phyloP scores from a whole-genome alignment of 2,329 filamentous ascomycete genomes.

The Colletotrichum filicis region DNA sequence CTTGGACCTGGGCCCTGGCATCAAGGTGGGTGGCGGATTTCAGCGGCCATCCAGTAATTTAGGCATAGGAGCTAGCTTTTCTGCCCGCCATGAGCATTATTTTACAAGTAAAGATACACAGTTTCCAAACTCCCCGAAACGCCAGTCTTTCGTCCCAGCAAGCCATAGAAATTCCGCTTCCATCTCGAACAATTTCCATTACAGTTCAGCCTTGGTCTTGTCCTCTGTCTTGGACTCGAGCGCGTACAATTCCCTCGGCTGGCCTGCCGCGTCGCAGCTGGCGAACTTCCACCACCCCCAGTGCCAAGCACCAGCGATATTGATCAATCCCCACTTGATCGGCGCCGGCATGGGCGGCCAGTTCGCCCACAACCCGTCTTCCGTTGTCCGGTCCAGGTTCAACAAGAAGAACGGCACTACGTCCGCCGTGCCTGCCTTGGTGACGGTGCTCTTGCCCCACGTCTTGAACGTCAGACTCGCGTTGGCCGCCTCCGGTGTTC shows the following conservation, averaged over 20 bases:
- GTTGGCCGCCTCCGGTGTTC: constrained; percentile 54
- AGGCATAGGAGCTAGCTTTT: constrained; percentile 3
- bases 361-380: constrained; percentile 68
- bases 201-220: constrained; percentile 24
- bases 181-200: background rate
- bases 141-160: background rate
- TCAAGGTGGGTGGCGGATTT: background rate
- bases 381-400: constrained; percentile 69
- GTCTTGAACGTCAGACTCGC: constrained; percentile 65
- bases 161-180: background rate
- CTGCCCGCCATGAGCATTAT: constrained; percentile 18
- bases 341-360: constrained; percentile 74
- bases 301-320: constrained; percentile 67
- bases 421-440: constrained; percentile 67
- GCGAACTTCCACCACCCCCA: constrained; percentile 73
- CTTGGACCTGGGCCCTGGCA: background rate
- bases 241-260: constrained; percentile 65
- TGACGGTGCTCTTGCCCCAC: constrained; percentile 73
- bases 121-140: constrained; percentile 1
- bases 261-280: constrained; percentile 66
- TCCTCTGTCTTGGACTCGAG: constrained; percentile 41
- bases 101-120: constrained; percentile 11
- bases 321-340: constrained; percentile 69
- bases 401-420: constrained; percentile 74
- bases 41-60: background rate